phyloP scores from a whole-genome alignment of 2,329 filamentous ascomycete genomes.

The Cladobotryum protrusum region DNA sequence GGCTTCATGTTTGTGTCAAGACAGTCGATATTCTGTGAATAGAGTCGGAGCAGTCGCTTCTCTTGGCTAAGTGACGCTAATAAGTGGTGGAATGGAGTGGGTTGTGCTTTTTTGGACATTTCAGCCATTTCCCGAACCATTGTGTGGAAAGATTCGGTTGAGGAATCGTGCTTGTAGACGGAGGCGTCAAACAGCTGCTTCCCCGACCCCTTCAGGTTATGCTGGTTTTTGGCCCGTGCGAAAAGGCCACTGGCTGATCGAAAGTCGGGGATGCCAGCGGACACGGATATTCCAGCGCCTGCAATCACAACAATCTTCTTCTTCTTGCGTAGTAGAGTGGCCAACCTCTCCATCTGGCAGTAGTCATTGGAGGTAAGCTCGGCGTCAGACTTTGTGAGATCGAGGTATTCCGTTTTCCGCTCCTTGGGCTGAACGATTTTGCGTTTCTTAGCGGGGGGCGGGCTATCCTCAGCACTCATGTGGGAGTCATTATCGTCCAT shows the following conservation, averaged over 20 bases:
- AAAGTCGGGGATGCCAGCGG: constrained; percentile 95
- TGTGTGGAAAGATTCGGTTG: constrained; percentile 86
- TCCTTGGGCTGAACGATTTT: constrained; percentile 55
- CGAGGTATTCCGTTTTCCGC: constrained; percentile 75
- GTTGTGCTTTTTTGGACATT: constrained; percentile 68
- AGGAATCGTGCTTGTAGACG: constrained; percentile 86
- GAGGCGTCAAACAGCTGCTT: constrained; percentile 97
- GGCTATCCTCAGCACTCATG: constrained; percentile 44
- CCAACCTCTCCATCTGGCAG: constrained; percentile 60
- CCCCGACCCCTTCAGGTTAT: constrained; percentile 82
- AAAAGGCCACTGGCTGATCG: constrained; percentile 88
- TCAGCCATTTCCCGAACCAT: constrained; percentile 89
- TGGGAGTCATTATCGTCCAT: constrained; percentile 23
- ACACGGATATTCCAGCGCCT: constrained; percentile 93
- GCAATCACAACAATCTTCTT: constrained; percentile 96
- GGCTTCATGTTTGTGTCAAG: constrained; percentile 82
- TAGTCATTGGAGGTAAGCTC: constrained; percentile 40
- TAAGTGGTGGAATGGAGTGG: constrained; percentile 89
- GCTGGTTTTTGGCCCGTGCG: constrained; percentile 73
- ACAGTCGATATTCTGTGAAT: constrained; percentile 95
- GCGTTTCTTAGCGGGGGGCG: constrained; percentile 69
- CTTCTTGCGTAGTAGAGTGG: constrained; percentile 74
- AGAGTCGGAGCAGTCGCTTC: constrained; percentile 79
- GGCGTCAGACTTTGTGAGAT: constrained; percentile 53
- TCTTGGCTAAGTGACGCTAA: constrained; percentile 84